These are phyloP conservation scores for Neophaeococcomyces aloes DNA, from an alignment of 2,329 filamentous ascomycete genomes.

Conservation along the genomic window DNA sequence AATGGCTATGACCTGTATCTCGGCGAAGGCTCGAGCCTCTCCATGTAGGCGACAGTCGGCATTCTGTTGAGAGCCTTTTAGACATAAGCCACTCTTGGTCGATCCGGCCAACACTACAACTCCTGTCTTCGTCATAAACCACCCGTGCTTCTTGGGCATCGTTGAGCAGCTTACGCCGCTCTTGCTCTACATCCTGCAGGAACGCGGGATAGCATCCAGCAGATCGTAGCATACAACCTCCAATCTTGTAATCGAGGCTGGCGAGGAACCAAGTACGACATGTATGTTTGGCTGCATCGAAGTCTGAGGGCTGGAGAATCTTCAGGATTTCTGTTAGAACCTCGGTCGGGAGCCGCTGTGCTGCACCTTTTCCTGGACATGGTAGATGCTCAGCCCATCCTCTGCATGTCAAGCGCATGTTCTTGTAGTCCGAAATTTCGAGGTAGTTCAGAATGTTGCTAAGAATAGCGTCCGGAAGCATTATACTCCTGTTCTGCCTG, in stretches of 20 bases:
- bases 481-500: slow-evolving; percentile 1
- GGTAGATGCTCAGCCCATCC: slow-evolving; percentile 15
- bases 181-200: slow-evolving; percentile 24
- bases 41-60: slow-evolving; percentile 34
- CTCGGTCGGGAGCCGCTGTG: slow-evolving; percentile 33
- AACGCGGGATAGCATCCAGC: slow-evolving; percentile 37
- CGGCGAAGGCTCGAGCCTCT: slow-evolving; percentile 25
- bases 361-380: slow-evolving; percentile 10
- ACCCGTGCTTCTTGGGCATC: neutral
- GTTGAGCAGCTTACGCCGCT: slow-evolving; percentile 11
- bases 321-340: slow-evolving; percentile 40
- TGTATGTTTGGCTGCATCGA: slow-evolving; percentile 50
- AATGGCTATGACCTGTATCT: slow-evolving; percentile 4
- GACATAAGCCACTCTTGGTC: slow-evolving; percentile 34
- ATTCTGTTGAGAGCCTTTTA: slow-evolving; percentile 40
- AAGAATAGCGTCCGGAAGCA: slow-evolving; percentile 13
- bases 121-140: neutral
- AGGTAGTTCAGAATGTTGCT: slow-evolving; percentile 10
- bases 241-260: slow-evolving; percentile 42
- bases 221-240: slow-evolving; percentile 46
- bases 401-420: slow-evolving; percentile 17
- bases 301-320: slow-evolving; percentile 39
- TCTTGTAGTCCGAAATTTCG: slow-evolving; percentile 15
- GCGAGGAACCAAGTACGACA: slow-evolving; percentile 51
- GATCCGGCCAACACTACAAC: neutral